These are phyloP conservation scores for Aspergillus ustus DNA, from an alignment of 2,329 filamentous ascomycete genomes.

Conservation along the genomic window DNA sequence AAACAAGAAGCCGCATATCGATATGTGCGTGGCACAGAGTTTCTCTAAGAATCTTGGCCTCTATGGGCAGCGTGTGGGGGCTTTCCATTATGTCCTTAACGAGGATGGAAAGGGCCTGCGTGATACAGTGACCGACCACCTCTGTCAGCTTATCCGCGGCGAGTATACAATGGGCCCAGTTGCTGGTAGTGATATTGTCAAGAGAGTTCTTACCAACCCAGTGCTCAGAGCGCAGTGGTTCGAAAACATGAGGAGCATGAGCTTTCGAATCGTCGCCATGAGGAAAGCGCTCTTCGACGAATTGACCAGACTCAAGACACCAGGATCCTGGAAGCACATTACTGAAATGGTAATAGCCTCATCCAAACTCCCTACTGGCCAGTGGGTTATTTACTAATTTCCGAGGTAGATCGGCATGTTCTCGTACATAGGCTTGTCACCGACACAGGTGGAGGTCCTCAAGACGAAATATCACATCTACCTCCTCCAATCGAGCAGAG, in stretches of 20 bases:
- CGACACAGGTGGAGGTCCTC: conserved; percentile 47
- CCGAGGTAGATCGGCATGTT: conserved; percentile 84
- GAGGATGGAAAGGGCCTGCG: conserved; percentile 32
- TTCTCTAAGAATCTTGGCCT: conserved; percentile 74
- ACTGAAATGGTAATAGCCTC: conserved; percentile 48
- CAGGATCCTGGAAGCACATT: conserved; percentile 96
- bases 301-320: conserved; percentile 73
- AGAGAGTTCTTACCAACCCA: conserved; percentile 76
- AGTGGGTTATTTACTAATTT: too few relatives aligned
- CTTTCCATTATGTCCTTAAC: conserved; percentile 69
- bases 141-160: conserved; percentile 41
- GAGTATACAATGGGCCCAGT: conserved; percentile 65
- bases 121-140: neutral
- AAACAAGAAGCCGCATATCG: conserved; percentile 73
- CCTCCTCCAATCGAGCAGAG: conserved; percentile 37
- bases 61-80: conserved; percentile 92
- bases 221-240: conserved; percentile 86
- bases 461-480: conserved; percentile 49
- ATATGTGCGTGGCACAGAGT: conserved; percentile 61
- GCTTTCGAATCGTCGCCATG: conserved; percentile 90
- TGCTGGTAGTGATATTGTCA: conserved; percentile 84
- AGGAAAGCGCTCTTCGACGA: conserved; percentile 76
- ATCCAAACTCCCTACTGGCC: too few relatives aligned
- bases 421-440: conserved; percentile 67
- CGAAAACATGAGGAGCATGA: conserved; percentile 86